phyloP scores from a whole-genome alignment of 805 yeast species.

The Metschnikowia noctiluminum region DNA sequence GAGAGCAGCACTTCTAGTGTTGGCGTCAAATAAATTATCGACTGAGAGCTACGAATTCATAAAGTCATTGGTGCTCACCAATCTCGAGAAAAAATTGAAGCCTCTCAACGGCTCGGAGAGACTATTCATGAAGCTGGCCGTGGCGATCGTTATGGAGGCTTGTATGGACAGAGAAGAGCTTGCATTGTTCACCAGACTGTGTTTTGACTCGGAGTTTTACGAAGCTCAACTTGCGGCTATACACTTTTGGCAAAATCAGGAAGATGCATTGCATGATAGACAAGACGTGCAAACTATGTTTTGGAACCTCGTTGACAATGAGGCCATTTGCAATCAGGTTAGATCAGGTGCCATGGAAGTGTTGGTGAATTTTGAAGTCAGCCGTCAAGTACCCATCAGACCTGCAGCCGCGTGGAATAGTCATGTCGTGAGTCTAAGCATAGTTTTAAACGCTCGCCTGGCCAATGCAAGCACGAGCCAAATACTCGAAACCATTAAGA shows the following conservation, averaged over 20 bases:
- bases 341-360: background rate
- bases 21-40: background rate
- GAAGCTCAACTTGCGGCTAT: slow-evolving; percentile 9
- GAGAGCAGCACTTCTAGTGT: slow-evolving; percentile 9
- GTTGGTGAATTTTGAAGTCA: background rate
- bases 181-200: background rate
- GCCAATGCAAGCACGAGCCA: background rate
- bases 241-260: slow-evolving; percentile 2
- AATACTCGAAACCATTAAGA: background rate
- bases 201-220: background rate
- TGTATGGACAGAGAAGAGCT: slow-evolving; percentile 10
- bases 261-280: background rate
- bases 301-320: background rate
- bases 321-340: slow-evolving; percentile 1
- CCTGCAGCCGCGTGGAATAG: background rate
- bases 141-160: slow-evolving; percentile 14
- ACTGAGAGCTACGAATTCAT: background rate
- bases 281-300: background rate
- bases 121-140: slow-evolving; percentile 37
- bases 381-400: background rate
- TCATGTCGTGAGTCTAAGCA: background rate
- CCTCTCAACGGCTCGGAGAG: slow-evolving; percentile 11
- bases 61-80: background rate
- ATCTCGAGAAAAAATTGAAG: background rate
- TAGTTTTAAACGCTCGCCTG: slow-evolving; percentile 7